A percentile compares a stretch with the other conserved stretches of the same genome.
Evolutionary conservation across 805 yeast species (phyloP).

Genomic region (Wickerhamiella occidentalis): DNA sequence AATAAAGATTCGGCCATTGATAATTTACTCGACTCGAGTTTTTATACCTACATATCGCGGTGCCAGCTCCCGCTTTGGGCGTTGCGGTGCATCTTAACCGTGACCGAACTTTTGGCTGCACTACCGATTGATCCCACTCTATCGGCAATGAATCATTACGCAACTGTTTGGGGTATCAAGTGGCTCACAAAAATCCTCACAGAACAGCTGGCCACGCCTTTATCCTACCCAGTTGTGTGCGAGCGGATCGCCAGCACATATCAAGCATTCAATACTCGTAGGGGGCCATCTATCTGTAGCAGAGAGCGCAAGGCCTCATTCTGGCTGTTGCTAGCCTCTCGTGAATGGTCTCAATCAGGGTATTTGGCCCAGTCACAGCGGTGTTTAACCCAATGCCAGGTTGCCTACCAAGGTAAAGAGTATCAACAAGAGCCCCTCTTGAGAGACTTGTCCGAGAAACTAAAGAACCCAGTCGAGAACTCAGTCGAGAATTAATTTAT

Average conservation of each 20-base stretch:
- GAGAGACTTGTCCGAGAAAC: slow-evolving; percentile 15
- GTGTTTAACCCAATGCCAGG: slow-evolving; percentile 17
- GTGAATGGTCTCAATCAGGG: slow-evolving; percentile 44
- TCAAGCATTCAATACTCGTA: slow-evolving; percentile 23
- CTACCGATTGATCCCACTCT: background rate
- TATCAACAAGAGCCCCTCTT: background rate
- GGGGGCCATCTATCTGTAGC: background rate
- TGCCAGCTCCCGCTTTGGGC: slow-evolving; percentile 59
- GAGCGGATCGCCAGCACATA: slow-evolving; percentile 46
- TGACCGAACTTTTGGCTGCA: slow-evolving; percentile 51
- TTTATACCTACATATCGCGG: slow-evolving; percentile 64
- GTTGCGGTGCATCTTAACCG: slow-evolving; percentile 50
- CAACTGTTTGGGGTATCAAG: slow-evolving; percentile 35
- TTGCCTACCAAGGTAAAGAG: background rate
- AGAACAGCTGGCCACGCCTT: slow-evolving; percentile 28
- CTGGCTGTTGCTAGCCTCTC: slow-evolving; percentile 64
- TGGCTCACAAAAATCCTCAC: slow-evolving; percentile 37
- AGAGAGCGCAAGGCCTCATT: slow-evolving; percentile 54
- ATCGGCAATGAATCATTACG: slow-evolving; percentile 15
- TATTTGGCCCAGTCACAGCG: slow-evolving; percentile 23
- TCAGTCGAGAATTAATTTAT: too few species aligned
- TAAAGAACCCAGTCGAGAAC: too few species aligned
- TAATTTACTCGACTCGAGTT: slow-evolving; percentile 56
- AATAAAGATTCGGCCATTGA: slow-evolving; percentile 44
- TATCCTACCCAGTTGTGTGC: slow-evolving; percentile 40